Base-by-base conservation (phyloP, 2,329 filamentous ascomycete species). In the Macroventuria anomochaeta region DNA sequence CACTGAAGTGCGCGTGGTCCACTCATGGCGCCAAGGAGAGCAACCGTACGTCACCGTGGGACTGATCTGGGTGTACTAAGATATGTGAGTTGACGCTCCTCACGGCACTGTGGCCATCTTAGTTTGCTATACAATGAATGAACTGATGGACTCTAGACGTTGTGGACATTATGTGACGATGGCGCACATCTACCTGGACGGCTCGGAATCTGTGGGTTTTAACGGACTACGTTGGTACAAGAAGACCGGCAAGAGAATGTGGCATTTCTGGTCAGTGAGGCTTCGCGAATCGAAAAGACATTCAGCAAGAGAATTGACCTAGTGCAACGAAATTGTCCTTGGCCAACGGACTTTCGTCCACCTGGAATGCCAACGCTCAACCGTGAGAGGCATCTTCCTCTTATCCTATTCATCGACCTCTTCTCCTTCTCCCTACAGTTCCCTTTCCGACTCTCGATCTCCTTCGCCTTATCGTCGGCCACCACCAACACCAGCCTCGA, bases 111-210 rank as follows among this genome's bases (percentile, higher is more conserved):
- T 36, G 15, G 32, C 42, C 15, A n/a, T 21, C 3, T 3, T n/a
- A 23, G 7, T 21, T 5, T 17, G 13, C 8, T 31, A 7, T 36
- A 5, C 8, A 6, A 11, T 7, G 12, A 18, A 3, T 10, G n/a
- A 5, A n/a, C 41, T 26, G n/a, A 34, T 23, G 7, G 7, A 3
- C 3, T 34, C 2, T 26, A 44, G 31, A 34, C 31, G 29, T 12
- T 23, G 3, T 46, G n/a, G 11, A n/a, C 7, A 21, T 21, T 29
- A 34, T 13, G 20, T 49, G 10, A 41, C 25, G 3, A 57, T 53
- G 0, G 46, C 25, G 25, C 58, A 62, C n/a, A 29, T 62, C 17
- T 61, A 37, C 33, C 36, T 43, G 8, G 54, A 63, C 13, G 32
- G 36, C 11, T 57, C 40, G 7, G 58, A 64, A 18, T 46, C 51